These are phyloP conservation scores for Sequoia sempervirens DNA, from an alignment of 75 land plant species.

Conservation along the genomic window DNA sequence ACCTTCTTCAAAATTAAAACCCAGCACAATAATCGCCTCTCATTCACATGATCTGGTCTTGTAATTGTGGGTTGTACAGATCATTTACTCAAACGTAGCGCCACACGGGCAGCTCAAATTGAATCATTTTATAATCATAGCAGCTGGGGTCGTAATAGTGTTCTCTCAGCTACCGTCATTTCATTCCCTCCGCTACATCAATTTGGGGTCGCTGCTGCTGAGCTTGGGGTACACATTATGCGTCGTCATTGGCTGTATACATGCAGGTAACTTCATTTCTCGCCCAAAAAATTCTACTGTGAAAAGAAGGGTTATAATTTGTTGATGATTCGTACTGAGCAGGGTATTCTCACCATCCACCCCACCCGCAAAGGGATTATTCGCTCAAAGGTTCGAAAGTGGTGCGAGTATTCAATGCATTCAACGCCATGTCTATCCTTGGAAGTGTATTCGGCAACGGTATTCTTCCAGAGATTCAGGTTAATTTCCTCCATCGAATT, in stretches of 20 bases:
- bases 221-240: conserved; percentile 10
- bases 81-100: conserved; percentile 35
- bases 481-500: conserved; percentile 1
- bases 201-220: conserved; percentile 6
- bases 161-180: conserved; percentile 84
- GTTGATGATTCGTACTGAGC: background rate
- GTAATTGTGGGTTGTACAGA: conserved; percentile 8
- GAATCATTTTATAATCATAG: conserved; percentile 67
- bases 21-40: background rate
- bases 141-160: conserved; percentile 53
- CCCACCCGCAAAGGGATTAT: conserved; percentile 57
- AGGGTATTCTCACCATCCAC: conserved; percentile 62
- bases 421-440: conserved; percentile 72
- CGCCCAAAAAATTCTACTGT: background rate
- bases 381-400: conserved; percentile 35
- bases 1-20: background rate
- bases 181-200: conserved; percentile 85
- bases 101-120: conserved; percentile 66
- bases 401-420: conserved; percentile 44
- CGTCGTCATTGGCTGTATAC: conserved; percentile 59
- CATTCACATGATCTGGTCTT: background rate
- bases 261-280: conserved; percentile 47
- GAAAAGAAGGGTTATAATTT: background rate
- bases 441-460: conserved; percentile 77
- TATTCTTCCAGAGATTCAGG: conserved; percentile 92